Base-by-base conservation (phyloP, 2,329 filamentous ascomycete species). In the Apiospora kogelbergensis region DNA sequence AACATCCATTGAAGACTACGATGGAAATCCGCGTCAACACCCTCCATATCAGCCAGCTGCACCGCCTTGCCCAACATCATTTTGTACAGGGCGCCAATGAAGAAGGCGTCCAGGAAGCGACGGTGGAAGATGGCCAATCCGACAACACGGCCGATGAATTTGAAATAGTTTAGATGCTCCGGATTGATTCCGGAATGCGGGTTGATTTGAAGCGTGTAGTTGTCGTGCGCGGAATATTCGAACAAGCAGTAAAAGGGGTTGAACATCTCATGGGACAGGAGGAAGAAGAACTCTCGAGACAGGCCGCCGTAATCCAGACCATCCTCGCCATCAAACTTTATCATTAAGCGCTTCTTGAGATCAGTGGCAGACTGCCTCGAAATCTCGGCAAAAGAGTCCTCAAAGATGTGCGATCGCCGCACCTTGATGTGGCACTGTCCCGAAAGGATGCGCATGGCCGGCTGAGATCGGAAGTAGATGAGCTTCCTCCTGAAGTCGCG, bases 191-290 rank as follows among this genome's bases (percentile, higher is more conserved):
- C 96, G 24, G 96, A 99, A 81, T 99, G 96, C 63, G 96, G 96
- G 84, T 99, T 99, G 85, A 99, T 99, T 83, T 99, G 96, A 68
- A 99, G 91, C 40, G 96, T 99, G 84, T 99, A 99, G 84, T 99
- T 99, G 89, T 99, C 96, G 85, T 99, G 96, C 46, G 96, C 96
- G 33, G 96, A 98, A 82, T 99, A 99, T 83, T 99, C 96, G 85
- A 99, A 99, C 67, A 99, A 87, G 80, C 96, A 99, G 85, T 99
- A 99, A 84, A 99, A 99, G 41, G 96, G 96, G 81, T 99, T 99
- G 85, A 99, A 99, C 96, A 99, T 99, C 85, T 99, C 96, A 83
- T 99, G 96, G 20, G 95, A 98, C 68, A 99, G 89, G 48, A 99
- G 86, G 90, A 99, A 99, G 87, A 99, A 99, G 86, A 99, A 99